Evolutionary conservation across 2,329 filamentous ascomycete species (phyloP).

Genomic region (Stylonectria norvegica): DNA sequence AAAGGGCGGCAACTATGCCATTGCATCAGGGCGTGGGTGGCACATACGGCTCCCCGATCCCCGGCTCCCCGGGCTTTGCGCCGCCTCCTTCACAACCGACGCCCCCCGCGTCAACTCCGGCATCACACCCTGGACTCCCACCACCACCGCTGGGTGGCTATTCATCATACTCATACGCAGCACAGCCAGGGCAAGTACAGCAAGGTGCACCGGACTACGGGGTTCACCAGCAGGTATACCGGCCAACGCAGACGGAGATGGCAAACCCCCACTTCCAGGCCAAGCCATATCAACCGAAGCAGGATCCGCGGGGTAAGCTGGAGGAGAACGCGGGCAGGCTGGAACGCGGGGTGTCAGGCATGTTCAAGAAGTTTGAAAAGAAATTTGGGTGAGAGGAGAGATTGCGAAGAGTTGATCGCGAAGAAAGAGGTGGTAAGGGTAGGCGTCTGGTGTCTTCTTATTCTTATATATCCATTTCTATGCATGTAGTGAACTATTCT

Average conservation of each 20-base stretch:
- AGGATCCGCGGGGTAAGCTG: conserved; percentile 49
- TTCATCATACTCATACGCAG: conserved; percentile 48
- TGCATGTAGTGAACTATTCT: too few relatives aligned
- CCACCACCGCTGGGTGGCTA: conserved; percentile 53
- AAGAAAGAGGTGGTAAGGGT: too few relatives aligned
- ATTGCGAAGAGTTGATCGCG: too few relatives aligned
- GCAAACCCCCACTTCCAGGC: conserved; percentile 32
- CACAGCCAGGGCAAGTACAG: conserved; percentile 26
- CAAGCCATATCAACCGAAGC: conserved; percentile 41
- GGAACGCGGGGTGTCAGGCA: conserved; percentile 67
- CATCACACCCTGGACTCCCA: conserved; percentile 36
- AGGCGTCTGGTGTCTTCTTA: too few relatives aligned
- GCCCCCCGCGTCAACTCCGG: conserved; percentile 32
- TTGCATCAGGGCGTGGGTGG: conserved; percentile 39
- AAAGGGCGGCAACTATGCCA: conserved; percentile 51
- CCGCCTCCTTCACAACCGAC: conserved; percentile 30
- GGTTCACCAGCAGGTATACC: conserved; percentile 67
- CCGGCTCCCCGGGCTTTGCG: conserved; percentile 43
- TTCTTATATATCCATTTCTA: too few relatives aligned
- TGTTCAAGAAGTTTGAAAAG: conserved; percentile 78
- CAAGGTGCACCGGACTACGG: conserved; percentile 44
- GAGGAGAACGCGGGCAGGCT: conserved; percentile 64
- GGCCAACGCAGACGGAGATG: conserved; percentile 62
- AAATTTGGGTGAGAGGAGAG: conserved; percentile 52
- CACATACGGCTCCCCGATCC: conserved; percentile 45